Percentiles rank a stretch among this genome's conserved stretches.
These are phyloP conservation scores for Sphagnurus paluster DNA, from an alignment of 1,284 basidiomycete species.

Conservation along the genomic window DNA sequence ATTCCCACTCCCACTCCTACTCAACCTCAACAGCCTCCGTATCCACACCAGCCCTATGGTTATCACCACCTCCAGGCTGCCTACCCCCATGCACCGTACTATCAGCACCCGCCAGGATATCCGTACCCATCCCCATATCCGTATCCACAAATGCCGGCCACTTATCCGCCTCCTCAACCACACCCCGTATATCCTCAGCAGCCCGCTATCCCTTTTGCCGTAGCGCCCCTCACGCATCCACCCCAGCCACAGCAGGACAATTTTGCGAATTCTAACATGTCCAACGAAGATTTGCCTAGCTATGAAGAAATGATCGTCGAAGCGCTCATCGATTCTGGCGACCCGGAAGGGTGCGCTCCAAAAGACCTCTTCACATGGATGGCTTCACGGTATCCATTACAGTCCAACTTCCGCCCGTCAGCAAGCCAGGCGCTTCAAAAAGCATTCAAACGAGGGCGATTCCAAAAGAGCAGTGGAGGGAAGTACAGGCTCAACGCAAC, in stretches of 20 bases:
- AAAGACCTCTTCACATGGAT: conserved; percentile 81
- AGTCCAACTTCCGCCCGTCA: conserved; percentile 81
- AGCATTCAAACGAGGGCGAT: conserved; percentile 72
- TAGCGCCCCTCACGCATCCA: conserved; percentile 28
- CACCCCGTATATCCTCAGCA: conserved; percentile 23
- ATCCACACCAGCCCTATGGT: conserved; percentile 47
- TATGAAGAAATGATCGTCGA: conserved; percentile 88
- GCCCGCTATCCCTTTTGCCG: conserved; percentile 21
- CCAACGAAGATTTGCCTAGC: conserved; percentile 68
- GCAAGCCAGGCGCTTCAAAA: conserved; percentile 84
- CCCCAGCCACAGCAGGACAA: conserved; percentile 30
- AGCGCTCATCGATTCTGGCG: conserved; percentile 60
- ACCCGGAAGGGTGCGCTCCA: conserved; percentile 73
- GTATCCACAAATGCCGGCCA: conserved; percentile 27
- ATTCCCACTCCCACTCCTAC: conserved; percentile 6
- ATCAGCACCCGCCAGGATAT: conserved; percentile 41
- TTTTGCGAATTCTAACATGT: conserved; percentile 21
- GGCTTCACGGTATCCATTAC: conserved; percentile 74
- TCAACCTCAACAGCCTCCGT: conserved; percentile 30
- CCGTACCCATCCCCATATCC: conserved; percentile 46
- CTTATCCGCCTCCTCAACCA: conserved; percentile 20
- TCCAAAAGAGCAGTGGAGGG: conserved; percentile 68
- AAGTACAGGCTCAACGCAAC: conserved; percentile 69
- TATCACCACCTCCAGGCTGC: conserved; percentile 40
- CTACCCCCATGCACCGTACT: conserved; percentile 65